Percentiles rank a stretch among this genome's conserved stretches.
Evolutionary conservation across 73 alveolate species (phyloP).

Genomic region (Paramecium sonneborni): DNA sequence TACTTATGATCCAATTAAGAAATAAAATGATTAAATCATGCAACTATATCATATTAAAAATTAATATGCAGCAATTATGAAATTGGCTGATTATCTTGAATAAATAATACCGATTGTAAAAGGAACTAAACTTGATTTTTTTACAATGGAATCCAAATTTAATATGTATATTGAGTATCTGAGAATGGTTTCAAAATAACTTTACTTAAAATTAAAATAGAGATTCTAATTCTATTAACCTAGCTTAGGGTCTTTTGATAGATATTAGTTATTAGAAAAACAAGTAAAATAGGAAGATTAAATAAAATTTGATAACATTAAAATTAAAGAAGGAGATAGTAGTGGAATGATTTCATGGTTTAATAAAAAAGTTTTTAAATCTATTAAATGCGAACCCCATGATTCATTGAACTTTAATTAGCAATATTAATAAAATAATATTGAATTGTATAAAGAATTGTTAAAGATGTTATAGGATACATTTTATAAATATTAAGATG

Average conservation of each 20-base stretch:
- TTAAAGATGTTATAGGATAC: conserved; percentile 5
- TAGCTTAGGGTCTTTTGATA: background rate
- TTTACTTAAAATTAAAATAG: background rate
- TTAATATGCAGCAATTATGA: background rate
- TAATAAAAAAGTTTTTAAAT: background rate
- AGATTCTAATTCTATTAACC: background rate
- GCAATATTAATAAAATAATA: background rate
- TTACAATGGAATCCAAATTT: background rate
- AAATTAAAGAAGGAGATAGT: background rate
- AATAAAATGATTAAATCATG: background rate
- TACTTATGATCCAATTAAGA: background rate
- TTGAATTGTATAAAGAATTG: background rate
- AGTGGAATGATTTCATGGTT: background rate
- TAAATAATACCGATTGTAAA: background rate
- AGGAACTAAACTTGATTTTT: background rate
- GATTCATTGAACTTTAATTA: background rate
- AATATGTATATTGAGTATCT: background rate
- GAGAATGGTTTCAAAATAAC: background rate
- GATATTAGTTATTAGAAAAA: background rate
- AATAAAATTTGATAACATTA: background rate
- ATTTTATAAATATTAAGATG: background rate
- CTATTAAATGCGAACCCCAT: background rate
- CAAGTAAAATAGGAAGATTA: background rate
- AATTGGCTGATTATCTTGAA: background rate
- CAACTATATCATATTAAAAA: background rate